phyloP scores from a whole-genome alignment of 2,329 filamentous ascomycete genomes.

The Calonectria naviculata region DNA sequence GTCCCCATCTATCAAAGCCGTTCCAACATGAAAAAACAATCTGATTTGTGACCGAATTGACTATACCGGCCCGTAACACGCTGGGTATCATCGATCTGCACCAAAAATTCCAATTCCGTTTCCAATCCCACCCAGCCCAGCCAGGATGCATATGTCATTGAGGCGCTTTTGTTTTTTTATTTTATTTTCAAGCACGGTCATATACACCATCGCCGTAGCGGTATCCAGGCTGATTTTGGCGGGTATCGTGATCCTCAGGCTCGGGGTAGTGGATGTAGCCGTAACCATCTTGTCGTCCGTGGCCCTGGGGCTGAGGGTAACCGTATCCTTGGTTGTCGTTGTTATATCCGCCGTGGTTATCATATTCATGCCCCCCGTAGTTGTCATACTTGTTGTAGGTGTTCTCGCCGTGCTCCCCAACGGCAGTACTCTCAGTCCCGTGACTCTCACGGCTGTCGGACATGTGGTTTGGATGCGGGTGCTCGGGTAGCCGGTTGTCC shows the following conservation, averaged over 20 bases:
- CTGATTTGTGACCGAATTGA: slow-evolving; percentile 20
- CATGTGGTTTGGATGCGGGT: slow-evolving; percentile 55
- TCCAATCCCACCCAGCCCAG: background rate
- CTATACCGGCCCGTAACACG: slow-evolving; percentile 18
- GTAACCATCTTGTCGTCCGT: slow-evolving; percentile 41
- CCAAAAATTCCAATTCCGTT: slow-evolving; percentile 3
- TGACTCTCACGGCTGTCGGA: slow-evolving; percentile 53
- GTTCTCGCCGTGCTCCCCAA: slow-evolving; percentile 39
- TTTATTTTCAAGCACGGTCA: slow-evolving; percentile 33
- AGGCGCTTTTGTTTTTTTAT: slow-evolving; percentile 3
- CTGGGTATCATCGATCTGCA: slow-evolving; percentile 28
- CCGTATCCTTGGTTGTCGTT: slow-evolving; percentile 26
- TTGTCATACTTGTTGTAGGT: slow-evolving; percentile 42
- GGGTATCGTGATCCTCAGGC: slow-evolving; percentile 28
- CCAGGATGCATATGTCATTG: background rate
- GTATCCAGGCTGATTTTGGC: slow-evolving; percentile 37
- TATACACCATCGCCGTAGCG: slow-evolving; percentile 53
- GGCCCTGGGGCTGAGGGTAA: slow-evolving; percentile 36
- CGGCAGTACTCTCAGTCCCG: slow-evolving; percentile 50
- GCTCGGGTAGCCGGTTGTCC: slow-evolving; percentile 50
- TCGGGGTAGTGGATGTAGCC: slow-evolving; percentile 41
- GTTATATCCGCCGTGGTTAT: background rate
- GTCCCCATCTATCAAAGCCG: slow-evolving; percentile 19
- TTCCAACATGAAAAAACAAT: slow-evolving; percentile 7
- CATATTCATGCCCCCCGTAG: background rate